Conservation (phyloP, 768 basidiomycete species). For the Amanita jacksonii region DNA sequence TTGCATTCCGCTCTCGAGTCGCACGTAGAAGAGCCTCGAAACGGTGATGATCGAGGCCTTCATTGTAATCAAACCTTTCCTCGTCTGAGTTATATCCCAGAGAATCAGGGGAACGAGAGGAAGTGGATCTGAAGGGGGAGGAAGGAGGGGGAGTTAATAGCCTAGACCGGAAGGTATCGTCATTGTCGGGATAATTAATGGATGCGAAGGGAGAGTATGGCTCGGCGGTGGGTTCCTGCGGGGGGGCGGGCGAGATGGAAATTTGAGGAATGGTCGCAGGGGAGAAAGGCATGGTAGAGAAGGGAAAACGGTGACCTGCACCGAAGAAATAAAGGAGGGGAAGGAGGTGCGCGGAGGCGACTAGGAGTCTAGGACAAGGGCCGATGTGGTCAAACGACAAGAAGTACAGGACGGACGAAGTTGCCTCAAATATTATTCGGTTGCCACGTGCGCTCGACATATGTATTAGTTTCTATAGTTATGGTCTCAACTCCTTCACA, state of each 20-base stretch:
- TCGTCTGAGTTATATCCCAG: slow-evolving; percentile 17
- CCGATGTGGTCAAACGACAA: slow-evolving; percentile 17
- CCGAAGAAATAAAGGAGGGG: slow-evolving; percentile 24
- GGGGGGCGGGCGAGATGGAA: slow-evolving; percentile 58
- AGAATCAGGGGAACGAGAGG: slow-evolving; percentile 43
- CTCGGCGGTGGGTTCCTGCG: slow-evolving; percentile 38
- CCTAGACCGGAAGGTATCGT: slow-evolving; percentile 47
- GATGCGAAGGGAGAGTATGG: slow-evolving; percentile 56
- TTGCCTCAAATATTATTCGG: background rate
- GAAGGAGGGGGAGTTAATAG: slow-evolving; percentile 50
- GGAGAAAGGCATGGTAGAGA: slow-evolving; percentile 28
- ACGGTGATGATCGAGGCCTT: slow-evolving; percentile 52
- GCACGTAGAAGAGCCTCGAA: slow-evolving; percentile 58
- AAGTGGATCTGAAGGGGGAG: slow-evolving; percentile 27
- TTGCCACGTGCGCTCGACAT: no score
- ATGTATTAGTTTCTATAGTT: no score
- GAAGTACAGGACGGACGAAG: no score
- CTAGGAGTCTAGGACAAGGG: no score
- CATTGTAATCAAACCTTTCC: slow-evolving; percentile 5
- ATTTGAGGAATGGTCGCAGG: slow-evolving; percentile 50
- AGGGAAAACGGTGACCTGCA: slow-evolving; percentile 43
- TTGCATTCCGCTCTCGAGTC: slow-evolving; percentile 45
- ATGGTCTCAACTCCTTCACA: slow-evolving; percentile 27
- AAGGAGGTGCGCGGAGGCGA: slow-evolving; percentile 26
- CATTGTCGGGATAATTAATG: slow-evolving; percentile 23